phyloP scores from a whole-genome alignment of 352 stramenopile genomes.

The Pythium scleroteichum region DNA sequence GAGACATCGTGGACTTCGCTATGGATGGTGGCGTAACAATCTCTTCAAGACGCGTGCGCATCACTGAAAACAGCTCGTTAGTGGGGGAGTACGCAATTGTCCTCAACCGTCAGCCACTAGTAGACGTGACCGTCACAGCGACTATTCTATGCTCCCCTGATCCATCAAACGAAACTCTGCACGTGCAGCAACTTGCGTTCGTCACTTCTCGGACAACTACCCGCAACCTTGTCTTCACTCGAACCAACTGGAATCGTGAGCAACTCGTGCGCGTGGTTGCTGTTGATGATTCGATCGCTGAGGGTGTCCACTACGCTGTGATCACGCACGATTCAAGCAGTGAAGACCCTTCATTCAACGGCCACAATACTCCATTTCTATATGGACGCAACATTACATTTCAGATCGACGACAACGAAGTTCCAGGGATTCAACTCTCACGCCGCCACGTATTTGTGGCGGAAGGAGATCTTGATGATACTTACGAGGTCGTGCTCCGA shows the following conservation, averaged over 20 bases:
- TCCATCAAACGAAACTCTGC: conserved; percentile 17
- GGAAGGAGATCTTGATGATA: conserved; percentile 57
- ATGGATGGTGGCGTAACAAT: conserved; percentile 73
- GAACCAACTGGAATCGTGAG: conserved; percentile 65
- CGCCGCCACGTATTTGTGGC: conserved; percentile 57
- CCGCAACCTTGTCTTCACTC: conserved; percentile 43
- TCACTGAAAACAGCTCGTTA: conserved; percentile 46
- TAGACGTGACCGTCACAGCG: conserved; percentile 45
- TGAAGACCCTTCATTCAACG: conserved; percentile 58
- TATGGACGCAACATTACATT: conserved; percentile 58
- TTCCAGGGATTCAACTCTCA: conserved; percentile 49
- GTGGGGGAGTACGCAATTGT: conserved; percentile 64
- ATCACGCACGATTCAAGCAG: conserved; percentile 50
- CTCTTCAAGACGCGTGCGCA: conserved; percentile 41
- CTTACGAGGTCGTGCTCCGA: conserved; percentile 54
- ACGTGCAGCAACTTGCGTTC: conserved; percentile 50
- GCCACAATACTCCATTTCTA: conserved; percentile 54
- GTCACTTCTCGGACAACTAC: conserved; percentile 21
- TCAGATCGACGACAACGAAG: conserved; percentile 74
- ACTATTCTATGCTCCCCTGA: conserved; percentile 41
- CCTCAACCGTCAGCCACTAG: conserved; percentile 61
- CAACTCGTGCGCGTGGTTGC: conserved; percentile 57
- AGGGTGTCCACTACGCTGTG: conserved; percentile 62
- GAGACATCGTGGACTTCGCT: conserved; percentile 66
- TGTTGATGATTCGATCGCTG: conserved; percentile 56